Conservation (phyloP, 78 protist genomes). For the Pelomyxa schiedti region DNA sequence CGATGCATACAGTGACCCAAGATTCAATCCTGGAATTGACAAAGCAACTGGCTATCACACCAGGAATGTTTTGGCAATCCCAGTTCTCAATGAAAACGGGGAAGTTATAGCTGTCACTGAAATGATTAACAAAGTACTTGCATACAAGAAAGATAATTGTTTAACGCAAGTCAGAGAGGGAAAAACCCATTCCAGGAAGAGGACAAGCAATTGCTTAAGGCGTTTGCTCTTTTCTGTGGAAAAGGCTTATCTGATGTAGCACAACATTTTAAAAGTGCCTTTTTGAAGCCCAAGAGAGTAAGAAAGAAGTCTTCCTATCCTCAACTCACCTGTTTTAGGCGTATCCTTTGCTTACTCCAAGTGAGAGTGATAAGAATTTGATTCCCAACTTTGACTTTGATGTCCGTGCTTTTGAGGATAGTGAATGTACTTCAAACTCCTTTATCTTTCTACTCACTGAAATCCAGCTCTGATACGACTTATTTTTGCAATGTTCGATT, state of each 20-base stretch:
- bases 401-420: not conserved
- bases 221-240: not conserved
- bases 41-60: not conserved
- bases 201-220: constrained; percentile 8
- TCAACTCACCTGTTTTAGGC: too few relatives aligned
- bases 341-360: not conserved
- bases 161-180: too few relatives aligned
- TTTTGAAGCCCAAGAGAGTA: not conserved
- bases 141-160: not conserved
- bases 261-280: not conserved
- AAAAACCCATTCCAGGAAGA: not conserved
- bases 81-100: not conserved
- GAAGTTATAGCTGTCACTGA: constrained; percentile 23
- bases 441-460: too few relatives aligned
- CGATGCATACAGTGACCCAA: constrained; percentile 13
- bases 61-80: constrained; percentile 5
- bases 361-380: not conserved
- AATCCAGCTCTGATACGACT: not conserved
- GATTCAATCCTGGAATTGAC: constrained; percentile 17
- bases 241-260: not conserved
- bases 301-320: not conserved
- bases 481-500: constrained; percentile 4
- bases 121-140: constrained; percentile 26
- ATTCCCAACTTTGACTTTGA: not conserved
- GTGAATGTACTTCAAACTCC: not conserved